A percentile compares a stretch with the other conserved stretches of the same genome.
These are phyloP conservation scores for Rhizopogon rudus DNA, from an alignment of 768 basidiomycete species.

Conservation along the genomic window DNA sequence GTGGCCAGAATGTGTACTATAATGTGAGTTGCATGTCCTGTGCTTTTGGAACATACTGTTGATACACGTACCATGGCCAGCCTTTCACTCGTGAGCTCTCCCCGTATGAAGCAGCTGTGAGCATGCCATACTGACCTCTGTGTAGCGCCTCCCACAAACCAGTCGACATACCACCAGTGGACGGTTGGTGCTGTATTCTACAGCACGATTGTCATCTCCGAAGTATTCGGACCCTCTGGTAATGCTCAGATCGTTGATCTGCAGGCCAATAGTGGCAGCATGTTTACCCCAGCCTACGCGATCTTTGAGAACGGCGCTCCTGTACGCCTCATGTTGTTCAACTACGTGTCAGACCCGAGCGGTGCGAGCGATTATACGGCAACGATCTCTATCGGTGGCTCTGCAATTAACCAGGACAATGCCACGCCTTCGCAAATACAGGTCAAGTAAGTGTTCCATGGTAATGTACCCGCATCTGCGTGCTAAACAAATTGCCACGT, in stretches of 20 bases:
- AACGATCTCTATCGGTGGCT: constrained; percentile 28
- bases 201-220: constrained; percentile 32
- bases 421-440: constrained; percentile 20
- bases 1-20: constrained; percentile 45
- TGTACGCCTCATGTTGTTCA: constrained; percentile 40
- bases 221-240: constrained; percentile 32
- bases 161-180: constrained; percentile 31
- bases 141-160: constrained; percentile 38
- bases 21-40: constrained; percentile 34
- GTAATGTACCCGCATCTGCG: not conserved
- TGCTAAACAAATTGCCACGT: not conserved
- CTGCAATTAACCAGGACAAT: constrained; percentile 4
- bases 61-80: constrained; percentile 14
- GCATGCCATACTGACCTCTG: not conserved
- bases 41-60: not conserved
- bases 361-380: constrained; percentile 36
- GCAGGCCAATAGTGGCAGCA: constrained; percentile 16
- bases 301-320: constrained; percentile 64
- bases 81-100: constrained; percentile 42
- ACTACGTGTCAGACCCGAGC: constrained; percentile 39
- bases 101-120: not conserved
- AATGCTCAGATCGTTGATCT: constrained; percentile 34
- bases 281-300: constrained; percentile 41
- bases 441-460: constrained; percentile 23
- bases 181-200: constrained; percentile 37